phyloP scores from a whole-genome alignment of 2,329 filamentous ascomycete species.

The Colletotrichum sp. region DNA sequence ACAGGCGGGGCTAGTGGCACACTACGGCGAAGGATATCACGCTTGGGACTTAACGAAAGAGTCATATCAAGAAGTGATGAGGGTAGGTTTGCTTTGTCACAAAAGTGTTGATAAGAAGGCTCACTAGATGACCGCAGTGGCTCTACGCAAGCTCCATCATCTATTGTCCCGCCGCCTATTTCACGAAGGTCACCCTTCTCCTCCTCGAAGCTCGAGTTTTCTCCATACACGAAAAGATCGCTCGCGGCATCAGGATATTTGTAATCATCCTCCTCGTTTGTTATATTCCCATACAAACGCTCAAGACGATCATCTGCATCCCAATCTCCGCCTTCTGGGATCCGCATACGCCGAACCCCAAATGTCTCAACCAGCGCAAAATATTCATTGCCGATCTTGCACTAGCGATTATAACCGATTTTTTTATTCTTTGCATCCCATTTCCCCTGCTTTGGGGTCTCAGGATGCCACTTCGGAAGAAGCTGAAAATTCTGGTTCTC shows the following conservation, averaged over 20 bases:
- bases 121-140: constrained; percentile 21
- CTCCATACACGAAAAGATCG: constrained; percentile 25
- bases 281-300: constrained; percentile 31
- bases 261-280: constrained; percentile 27
- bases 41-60: constrained; percentile 26
- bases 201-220: constrained; percentile 37
- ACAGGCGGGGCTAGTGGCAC: constrained; percentile 23
- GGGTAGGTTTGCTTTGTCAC: neutral
- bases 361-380: constrained; percentile 34
- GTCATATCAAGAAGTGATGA: constrained; percentile 20
- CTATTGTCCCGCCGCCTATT: constrained; percentile 33
- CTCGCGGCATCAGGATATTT: constrained; percentile 32
- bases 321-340: constrained; percentile 31
- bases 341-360: constrained; percentile 12
- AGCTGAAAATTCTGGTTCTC: constrained; percentile 35
- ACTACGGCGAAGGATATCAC: constrained; percentile 27
- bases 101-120: neutral
- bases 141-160: constrained; percentile 31
- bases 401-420: constrained; percentile 36
- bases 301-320: constrained; percentile 30
- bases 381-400: constrained; percentile 37
- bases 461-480: constrained; percentile 30
- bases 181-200: constrained; percentile 36
- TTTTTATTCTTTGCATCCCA: constrained; percentile 37
- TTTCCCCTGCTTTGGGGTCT: constrained; percentile 35